These are phyloP conservation scores for Massariosphaeria phaeospora DNA, from an alignment of 495 filamentous ascomycete genomes.

Conservation along the genomic window DNA sequence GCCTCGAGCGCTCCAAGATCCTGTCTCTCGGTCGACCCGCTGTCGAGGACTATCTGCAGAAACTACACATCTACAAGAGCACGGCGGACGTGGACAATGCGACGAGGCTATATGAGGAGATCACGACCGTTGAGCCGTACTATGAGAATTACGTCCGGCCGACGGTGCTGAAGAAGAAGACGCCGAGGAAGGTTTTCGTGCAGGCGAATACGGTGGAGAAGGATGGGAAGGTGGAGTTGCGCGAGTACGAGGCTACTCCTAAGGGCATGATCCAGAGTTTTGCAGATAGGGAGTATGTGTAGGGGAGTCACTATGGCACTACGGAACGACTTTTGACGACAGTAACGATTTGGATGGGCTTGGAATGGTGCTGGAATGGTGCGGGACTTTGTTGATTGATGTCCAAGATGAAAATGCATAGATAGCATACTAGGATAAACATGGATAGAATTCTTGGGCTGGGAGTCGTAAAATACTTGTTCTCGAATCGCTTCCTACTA, in stretches of 20 bases:
- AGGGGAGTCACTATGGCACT: too few species aligned
- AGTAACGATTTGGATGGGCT: too few species aligned
- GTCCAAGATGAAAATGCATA: too few species aligned
- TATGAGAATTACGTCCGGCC: conserved; percentile 72
- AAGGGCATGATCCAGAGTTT: conserved; percentile 90
- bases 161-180: conserved; percentile 77
- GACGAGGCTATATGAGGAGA: conserved; percentile 69
- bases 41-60: conserved; percentile 83
- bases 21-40: conserved; percentile 57
- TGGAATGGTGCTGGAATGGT: not conserved
- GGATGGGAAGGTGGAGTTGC: conserved; percentile 69
- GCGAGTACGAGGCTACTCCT: conserved; percentile 81
- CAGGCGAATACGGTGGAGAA: conserved; percentile 81
- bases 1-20: conserved; percentile 79
- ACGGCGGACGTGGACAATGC: conserved; percentile 78
- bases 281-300: conserved; percentile 64
- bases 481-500: too few species aligned
- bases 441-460: too few species aligned
- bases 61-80: conserved; percentile 87
- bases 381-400: too few species aligned
- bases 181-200: conserved; percentile 92
- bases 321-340: too few species aligned
- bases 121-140: conserved; percentile 76
- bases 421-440: too few species aligned
- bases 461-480: too few species aligned